Evolutionary conservation across 495 filamentous ascomycete species (phyloP).

Genomic region (Melanomma pulvis-pyrius): DNA sequence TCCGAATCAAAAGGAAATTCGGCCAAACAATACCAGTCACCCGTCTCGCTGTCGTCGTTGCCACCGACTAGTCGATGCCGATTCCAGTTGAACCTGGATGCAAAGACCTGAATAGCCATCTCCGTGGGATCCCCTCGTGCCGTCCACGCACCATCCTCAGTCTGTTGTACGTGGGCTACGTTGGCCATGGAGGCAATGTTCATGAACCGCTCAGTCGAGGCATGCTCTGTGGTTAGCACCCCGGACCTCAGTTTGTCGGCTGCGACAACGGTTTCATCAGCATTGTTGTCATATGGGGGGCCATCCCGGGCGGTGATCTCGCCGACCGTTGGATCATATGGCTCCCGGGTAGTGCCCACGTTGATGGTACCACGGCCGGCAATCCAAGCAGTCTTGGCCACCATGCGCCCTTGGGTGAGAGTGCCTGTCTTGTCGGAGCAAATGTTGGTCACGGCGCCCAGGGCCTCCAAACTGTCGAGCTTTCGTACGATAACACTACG

Average conservation of each 20-base stretch:
- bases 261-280: slow-evolving; percentile 40
- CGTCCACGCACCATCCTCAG: slow-evolving; percentile 47
- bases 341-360: slow-evolving; percentile 41
- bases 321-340: slow-evolving; percentile 44
- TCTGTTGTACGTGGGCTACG: slow-evolving; percentile 42
- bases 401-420: slow-evolving; percentile 69
- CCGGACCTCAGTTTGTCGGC: slow-evolving; percentile 46
- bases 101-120: slow-evolving; percentile 59
- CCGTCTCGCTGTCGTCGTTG: slow-evolving; percentile 48
- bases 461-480: slow-evolving; percentile 64
- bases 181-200: slow-evolving; percentile 46
- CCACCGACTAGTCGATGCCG: slow-evolving; percentile 44
- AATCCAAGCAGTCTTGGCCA: slow-evolving; percentile 58
- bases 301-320: slow-evolving; percentile 29
- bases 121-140: slow-evolving; percentile 62
- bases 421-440: slow-evolving; percentile 74
- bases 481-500: slow-evolving; percentile 72
- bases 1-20: slow-evolving; percentile 67
- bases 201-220: too few relatives aligned
- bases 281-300: slow-evolving; percentile 34
- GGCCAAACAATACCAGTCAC: too few relatives aligned
- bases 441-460: slow-evolving; percentile 55
- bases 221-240: too few relatives aligned
- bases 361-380: slow-evolving; percentile 45
- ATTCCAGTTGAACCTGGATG: slow-evolving; percentile 53